Conservation (phyloP, 2,329 filamentous ascomycete species). For the Diaporthe aspalathi region DNA sequence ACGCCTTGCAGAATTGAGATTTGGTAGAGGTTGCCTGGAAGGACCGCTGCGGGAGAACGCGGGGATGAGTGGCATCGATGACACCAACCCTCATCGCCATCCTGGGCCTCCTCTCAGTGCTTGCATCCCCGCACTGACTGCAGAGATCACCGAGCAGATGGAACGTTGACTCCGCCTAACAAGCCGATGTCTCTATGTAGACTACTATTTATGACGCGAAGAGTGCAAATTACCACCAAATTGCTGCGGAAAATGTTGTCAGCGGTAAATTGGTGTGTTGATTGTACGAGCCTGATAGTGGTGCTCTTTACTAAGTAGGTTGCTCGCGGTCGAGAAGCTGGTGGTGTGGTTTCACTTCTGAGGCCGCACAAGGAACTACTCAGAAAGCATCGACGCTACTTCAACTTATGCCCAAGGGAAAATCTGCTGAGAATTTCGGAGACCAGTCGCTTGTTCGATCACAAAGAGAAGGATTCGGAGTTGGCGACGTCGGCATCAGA, state of each 20-base stretch:
- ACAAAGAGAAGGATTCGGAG: too few relatives aligned
- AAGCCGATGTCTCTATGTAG: background rate
- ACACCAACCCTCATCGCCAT: background rate
- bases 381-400: too few relatives aligned
- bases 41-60: background rate
- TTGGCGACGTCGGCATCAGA: background rate
- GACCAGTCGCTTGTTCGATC: background rate
- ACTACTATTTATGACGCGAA: too few relatives aligned
- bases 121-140: constrained; percentile 8
- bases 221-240: too few relatives aligned
- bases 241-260: background rate
- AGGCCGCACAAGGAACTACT: background rate
- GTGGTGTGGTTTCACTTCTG: background rate
- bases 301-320: too few relatives aligned
- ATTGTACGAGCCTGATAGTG: background rate
- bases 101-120: too few relatives aligned
- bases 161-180: constrained; percentile 7
- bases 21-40: too few relatives aligned
- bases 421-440: too few relatives aligned
- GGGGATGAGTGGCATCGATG: constrained; percentile 1
- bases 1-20: background rate
- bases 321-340: background rate
- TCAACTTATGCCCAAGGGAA: too few relatives aligned
- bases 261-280: background rate
- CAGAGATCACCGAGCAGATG: background rate